Conservation (phyloP, 2,329 filamentous ascomycete genomes). For the Fusarium compactum region DNA sequence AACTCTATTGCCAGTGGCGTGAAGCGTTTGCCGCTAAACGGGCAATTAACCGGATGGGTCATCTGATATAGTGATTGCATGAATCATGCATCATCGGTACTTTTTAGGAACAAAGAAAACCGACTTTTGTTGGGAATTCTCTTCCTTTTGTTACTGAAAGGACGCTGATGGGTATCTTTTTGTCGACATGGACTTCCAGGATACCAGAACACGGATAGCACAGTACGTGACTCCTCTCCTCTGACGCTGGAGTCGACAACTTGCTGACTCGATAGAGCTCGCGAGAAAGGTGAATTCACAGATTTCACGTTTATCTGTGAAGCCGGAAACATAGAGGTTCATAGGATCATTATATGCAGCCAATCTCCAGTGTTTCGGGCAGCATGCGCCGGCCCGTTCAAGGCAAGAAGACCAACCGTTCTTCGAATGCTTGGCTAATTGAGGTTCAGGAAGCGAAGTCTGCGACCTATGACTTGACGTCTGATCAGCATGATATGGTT, state of each 20-base stretch:
- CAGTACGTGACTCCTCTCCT: too few species aligned
- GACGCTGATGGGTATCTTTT: too few species aligned
- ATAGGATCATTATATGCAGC: conserved; percentile 16
- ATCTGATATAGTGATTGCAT: neutral
- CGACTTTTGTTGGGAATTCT: fast-evolving
- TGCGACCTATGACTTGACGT: conserved; percentile 11
- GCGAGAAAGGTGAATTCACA: neutral
- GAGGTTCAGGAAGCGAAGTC: conserved; percentile 6
- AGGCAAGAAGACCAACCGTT: neutral
- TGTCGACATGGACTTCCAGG: neutral
- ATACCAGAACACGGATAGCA: neutral
- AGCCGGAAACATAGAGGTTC: neutral
- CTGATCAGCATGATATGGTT: conserved; percentile 14
- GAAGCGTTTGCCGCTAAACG: conserved; percentile 1
- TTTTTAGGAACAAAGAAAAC: neutral
- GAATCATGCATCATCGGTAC: conserved; percentile 1
- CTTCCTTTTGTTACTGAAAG: too few species aligned
- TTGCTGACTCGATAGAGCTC: neutral
- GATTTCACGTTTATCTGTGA: conserved; percentile 7
- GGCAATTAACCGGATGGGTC: neutral
- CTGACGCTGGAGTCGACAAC: too few species aligned
- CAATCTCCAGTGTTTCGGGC: conserved; percentile 21
- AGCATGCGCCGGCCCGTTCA: conserved; percentile 16
- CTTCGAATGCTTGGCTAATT: neutral
- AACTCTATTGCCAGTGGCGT: conserved; percentile 23